These are phyloP conservation scores for Mycena galopus DNA, from an alignment of 768 basidiomycete genomes.

Conservation along the genomic window DNA sequence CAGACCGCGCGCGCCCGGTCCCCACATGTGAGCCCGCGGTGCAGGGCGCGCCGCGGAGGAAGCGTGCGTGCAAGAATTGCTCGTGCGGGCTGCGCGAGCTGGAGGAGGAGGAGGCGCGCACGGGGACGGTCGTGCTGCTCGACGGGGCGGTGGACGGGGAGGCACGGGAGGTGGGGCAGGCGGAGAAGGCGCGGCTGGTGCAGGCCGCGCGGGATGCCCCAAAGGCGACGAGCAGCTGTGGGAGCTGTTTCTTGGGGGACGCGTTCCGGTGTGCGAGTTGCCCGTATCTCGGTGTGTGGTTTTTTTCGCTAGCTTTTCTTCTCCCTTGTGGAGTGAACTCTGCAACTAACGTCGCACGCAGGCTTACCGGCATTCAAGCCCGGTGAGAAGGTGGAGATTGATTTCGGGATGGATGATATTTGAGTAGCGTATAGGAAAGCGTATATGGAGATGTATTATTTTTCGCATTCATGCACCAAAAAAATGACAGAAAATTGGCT, in stretches of 20 bases:
- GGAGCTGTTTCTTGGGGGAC: constrained; percentile 97
- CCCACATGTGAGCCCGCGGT: constrained; percentile 81
- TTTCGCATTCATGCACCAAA: not conserved
- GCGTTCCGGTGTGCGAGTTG: constrained; percentile 97
- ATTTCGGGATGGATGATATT: constrained; percentile 91
- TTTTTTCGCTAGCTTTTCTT: not conserved
- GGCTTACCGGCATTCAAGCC: constrained; percentile 98
- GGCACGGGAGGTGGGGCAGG: constrained; percentile 67
- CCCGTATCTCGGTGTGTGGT: constrained; percentile 91
- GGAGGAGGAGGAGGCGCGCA: constrained; percentile 82
- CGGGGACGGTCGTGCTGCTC: constrained; percentile 74
- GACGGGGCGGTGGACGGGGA: constrained; percentile 73
- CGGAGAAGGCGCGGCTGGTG: constrained; percentile 75
- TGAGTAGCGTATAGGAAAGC: constrained; percentile 89
- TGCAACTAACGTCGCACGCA: constrained; percentile 47
- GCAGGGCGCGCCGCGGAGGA: constrained; percentile 69
- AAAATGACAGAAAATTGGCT: not conserved
- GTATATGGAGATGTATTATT: constrained; percentile 17
- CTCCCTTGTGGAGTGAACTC: constrained; percentile 19
- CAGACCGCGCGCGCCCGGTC: constrained; percentile 83
- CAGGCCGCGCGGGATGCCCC: constrained; percentile 78
- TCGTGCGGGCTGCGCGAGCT: constrained; percentile 96
- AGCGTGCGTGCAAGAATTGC: constrained; percentile 96
- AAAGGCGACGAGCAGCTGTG: constrained; percentile 96
- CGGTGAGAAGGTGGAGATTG: constrained; percentile 96